These are phyloP conservation scores for Stenogyne calaminthoides DNA, from an alignment of 305 asterid genomes.

Conservation along the genomic window DNA sequence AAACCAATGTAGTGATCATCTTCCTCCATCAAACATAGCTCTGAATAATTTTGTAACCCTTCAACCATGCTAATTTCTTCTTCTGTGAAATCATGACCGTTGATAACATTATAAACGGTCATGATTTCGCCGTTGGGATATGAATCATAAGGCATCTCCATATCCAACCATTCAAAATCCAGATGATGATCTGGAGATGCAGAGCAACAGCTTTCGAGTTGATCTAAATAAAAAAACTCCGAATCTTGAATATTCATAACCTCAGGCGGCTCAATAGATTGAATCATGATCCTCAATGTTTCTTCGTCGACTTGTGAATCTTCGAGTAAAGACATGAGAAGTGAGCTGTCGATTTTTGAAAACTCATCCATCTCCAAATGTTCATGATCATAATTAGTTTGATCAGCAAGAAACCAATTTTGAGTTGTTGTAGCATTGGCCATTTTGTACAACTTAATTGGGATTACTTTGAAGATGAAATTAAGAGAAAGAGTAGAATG, in stretches of 20 bases:
- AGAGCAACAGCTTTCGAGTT: constrained; percentile 31
- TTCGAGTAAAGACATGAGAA: constrained; percentile 31
- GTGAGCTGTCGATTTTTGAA: constrained; percentile 24
- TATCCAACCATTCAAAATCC: constrained; percentile 39
- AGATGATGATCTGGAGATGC: constrained; percentile 21
- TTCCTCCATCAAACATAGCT: constrained; percentile 39
- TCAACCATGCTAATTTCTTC: constrained; percentile 13
- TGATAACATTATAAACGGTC: constrained; percentile 10
- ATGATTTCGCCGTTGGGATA: background rate
- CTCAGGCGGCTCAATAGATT: constrained; percentile 49
- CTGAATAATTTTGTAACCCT: constrained; percentile 35
- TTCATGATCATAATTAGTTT: too few species aligned
- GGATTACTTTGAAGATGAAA: too few species aligned
- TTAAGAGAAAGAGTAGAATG: background rate
- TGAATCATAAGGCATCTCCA: constrained; percentile 26
- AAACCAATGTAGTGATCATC: constrained; percentile 31
- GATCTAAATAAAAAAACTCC: constrained; percentile 23
- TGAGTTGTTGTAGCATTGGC: background rate
- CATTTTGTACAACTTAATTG: background rate
- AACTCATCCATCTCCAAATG: constrained; percentile 27
- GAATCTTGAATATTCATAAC: constrained; percentile 9
- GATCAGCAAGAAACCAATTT: background rate
- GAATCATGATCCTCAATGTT: constrained; percentile 34
- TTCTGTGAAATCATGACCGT: background rate
- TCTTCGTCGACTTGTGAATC: constrained; percentile 29